Conservation (phyloP, 2,329 filamentous ascomycete species). For the Verticillium albo-atrum region DNA sequence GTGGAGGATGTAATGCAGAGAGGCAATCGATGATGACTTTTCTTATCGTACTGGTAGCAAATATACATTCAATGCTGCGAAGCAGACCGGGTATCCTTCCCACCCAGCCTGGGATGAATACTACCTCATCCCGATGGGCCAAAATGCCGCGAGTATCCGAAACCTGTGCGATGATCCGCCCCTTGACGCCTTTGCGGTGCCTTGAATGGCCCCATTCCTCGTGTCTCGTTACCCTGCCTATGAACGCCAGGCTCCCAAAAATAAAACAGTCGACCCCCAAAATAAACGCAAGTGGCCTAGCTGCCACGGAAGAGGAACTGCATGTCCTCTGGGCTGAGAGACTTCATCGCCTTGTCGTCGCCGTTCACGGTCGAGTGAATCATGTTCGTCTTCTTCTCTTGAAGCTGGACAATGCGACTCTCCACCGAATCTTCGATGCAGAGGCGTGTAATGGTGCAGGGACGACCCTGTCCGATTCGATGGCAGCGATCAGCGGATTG, state of each 20-base stretch:
- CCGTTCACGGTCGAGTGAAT: constrained; percentile 96
- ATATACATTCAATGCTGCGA: neutral
- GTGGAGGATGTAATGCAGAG: no score
- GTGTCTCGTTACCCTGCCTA: neutral
- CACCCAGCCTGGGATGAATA: no score
- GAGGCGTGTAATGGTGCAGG: constrained; percentile 88
- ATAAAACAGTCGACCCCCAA: neutral
- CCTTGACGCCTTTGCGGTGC: neutral
- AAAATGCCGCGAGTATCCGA: neutral
- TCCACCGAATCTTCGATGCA: constrained; percentile 98
- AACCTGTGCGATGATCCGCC: neutral
- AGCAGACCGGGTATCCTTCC: neutral
- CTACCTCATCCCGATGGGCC: neutral
- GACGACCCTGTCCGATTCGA: constrained; percentile 90
- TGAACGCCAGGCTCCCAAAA: neutral
- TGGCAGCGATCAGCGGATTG: constrained; percentile 92
- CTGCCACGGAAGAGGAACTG: constrained; percentile 87
- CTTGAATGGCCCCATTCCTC: neutral
- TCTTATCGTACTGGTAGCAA: neutral
- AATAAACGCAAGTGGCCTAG: neutral
- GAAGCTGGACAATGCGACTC: constrained; percentile 88
- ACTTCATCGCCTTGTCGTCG: constrained; percentile 87
- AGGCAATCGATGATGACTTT: neutral
- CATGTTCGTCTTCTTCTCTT: constrained; percentile 99
- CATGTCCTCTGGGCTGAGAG: constrained; percentile 85